Evolutionary conservation across 2,329 filamentous ascomycete species (phyloP).

Genomic region (Fusarium buharicum): DNA sequence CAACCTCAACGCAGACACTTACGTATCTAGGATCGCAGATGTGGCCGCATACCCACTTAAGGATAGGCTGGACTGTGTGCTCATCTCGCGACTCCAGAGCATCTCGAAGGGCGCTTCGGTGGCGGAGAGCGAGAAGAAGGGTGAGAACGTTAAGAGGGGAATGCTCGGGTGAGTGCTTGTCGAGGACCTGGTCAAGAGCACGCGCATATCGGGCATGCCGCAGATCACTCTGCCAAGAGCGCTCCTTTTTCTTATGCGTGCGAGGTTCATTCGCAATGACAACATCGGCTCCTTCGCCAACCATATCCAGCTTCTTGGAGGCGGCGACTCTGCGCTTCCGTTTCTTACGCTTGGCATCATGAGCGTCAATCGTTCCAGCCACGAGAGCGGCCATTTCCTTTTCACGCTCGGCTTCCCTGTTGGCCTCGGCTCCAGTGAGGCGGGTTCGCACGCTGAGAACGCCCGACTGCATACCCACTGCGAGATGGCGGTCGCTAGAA

Average conservation of each 20-base stretch:
- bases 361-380: constrained; percentile 79
- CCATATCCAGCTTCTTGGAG: constrained; percentile 74
- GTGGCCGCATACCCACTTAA: constrained; percentile 84
- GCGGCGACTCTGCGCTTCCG: constrained; percentile 67
- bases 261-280: constrained; percentile 79
- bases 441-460: constrained; percentile 90
- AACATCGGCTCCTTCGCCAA: constrained; percentile 87
- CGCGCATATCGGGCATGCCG: constrained; percentile 79
- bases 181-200: constrained; percentile 83
- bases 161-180: constrained; percentile 61
- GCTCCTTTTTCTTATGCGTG: constrained; percentile 67
- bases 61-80: constrained; percentile 79
- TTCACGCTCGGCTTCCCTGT: constrained; percentile 77
- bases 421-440: constrained; percentile 84
- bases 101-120: constrained; percentile 84
- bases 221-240: constrained; percentile 82
- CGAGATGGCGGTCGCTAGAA: constrained; percentile 88
- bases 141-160: constrained; percentile 75
- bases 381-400: constrained; percentile 87
- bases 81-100: constrained; percentile 86
- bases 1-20: constrained; percentile 82
- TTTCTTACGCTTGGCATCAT: constrained; percentile 77
- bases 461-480: constrained; percentile 93
- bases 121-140: constrained; percentile 83
- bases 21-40: constrained; percentile 86